A percentile compares a stretch with the other conserved stretches of the same genome.
phyloP scores from a whole-genome alignment of 495 filamentous ascomycete genomes.

The Podospora bellae-mahoneyi region DNA sequence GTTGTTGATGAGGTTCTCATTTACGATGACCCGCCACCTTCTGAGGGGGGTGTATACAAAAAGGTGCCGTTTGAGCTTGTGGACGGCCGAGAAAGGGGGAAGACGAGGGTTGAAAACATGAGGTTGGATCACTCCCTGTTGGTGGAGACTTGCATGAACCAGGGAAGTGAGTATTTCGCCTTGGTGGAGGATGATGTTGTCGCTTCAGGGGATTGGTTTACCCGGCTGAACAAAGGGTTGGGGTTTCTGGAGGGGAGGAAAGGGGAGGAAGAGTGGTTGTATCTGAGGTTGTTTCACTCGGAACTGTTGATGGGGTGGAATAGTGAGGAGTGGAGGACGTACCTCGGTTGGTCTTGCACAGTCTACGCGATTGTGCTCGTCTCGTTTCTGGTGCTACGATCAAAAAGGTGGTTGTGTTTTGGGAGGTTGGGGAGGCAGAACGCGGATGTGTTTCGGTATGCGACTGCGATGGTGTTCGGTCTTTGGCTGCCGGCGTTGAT shows the following conservation, averaged over 20 bases:
- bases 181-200: neutral
- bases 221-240: neutral
- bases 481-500: neutral
- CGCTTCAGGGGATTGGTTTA: neutral
- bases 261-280: conserved; percentile 42
- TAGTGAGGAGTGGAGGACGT: conserved; percentile 46
- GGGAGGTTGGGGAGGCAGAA: neutral
- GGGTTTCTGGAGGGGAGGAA: conserved; percentile 8
- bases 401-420: neutral
- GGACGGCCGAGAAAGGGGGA: neutral
- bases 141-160: neutral
- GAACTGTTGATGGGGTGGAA: conserved; percentile 57
- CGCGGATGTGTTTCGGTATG: neutral
- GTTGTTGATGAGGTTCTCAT: neutral
- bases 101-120: neutral
- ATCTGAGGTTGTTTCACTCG: conserved; percentile 58
- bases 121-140: neutral
- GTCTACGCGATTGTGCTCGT: conserved; percentile 17
- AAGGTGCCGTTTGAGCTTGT: neutral
- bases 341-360: conserved; percentile 26
- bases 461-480: neutral
- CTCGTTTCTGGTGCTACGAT: neutral
- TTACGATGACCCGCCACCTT: neutral
- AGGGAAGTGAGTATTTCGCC: neutral
- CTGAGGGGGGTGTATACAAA: neutral